Evolutionary conservation across 208 protist genomes (phyloP).

Genomic region (Naegleria gruberi): DNA sequence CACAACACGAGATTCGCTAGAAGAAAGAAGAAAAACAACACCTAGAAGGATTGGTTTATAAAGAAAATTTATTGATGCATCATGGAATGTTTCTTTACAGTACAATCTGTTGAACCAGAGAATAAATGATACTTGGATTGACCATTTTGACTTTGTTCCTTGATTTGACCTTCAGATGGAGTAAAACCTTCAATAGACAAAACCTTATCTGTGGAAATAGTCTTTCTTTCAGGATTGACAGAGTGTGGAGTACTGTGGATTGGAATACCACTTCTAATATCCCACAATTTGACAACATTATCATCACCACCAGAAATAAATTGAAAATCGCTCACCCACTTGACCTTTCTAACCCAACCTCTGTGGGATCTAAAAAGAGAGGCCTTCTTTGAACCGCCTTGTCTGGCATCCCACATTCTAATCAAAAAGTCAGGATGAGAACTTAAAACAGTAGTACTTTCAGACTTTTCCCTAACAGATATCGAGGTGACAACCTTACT

Average conservation of each 20-base stretch:
- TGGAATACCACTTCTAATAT: slow-evolving; percentile 1
- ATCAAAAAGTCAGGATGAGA: background rate
- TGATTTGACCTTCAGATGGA: background rate
- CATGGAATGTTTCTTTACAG: background rate
- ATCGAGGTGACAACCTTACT: slow-evolving; percentile 3
- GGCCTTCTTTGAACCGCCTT: background rate
- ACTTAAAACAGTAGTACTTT: background rate
- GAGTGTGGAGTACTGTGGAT: background rate
- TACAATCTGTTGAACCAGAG: background rate
- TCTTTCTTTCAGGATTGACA: background rate
- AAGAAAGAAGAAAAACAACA: background rate
- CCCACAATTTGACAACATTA: background rate
- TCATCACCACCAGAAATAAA: slow-evolving; percentile 6
- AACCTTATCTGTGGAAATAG: background rate
- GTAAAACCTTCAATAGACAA: background rate
- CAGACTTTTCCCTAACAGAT: background rate
- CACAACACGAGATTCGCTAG: background rate
- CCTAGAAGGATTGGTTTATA: slow-evolving; percentile 11
- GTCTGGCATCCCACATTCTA: background rate
- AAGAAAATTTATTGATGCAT: background rate
- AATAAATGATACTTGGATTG: background rate
- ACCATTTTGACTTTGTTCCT: background rate
- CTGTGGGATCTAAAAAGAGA: background rate
- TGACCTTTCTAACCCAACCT: background rate
- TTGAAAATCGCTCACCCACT: background rate